Evolutionary conservation across 805 yeast species (phyloP).

Genomic region (Metschnikowia dekortorum): DNA sequence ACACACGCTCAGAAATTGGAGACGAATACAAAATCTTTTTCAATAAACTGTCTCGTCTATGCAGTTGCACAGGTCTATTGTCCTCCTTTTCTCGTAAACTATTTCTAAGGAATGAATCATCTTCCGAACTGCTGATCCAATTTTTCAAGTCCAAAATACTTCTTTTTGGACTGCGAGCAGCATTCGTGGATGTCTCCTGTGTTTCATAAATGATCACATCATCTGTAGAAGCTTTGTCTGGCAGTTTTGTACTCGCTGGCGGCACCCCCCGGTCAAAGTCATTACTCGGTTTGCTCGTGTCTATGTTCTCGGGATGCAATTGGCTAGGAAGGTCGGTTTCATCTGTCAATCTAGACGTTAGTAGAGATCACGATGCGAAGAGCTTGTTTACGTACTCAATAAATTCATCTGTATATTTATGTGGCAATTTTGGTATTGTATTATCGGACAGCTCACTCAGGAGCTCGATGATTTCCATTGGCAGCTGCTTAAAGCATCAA

Average conservation of each 20-base stretch:
- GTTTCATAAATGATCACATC: not conserved
- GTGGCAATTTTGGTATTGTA: not conserved
- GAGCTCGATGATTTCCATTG: slow-evolving; percentile 15
- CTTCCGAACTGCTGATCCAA: slow-evolving; percentile 19
- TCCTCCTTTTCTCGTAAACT: not conserved
- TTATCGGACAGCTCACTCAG: slow-evolving; percentile 12
- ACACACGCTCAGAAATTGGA: slow-evolving; percentile 5
- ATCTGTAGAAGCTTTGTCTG: not conserved
- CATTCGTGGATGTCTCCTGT: not conserved
- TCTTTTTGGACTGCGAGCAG: not conserved
- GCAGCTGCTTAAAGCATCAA: not conserved
- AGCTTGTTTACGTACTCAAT: slow-evolving; percentile 10
- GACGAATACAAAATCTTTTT: slow-evolving; percentile 8
- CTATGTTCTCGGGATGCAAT: not conserved
- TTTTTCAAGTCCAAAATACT: slow-evolving; percentile 13
- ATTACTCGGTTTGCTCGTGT: not conserved
- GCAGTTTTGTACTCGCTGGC: not conserved
- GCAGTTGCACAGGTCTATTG: not conserved
- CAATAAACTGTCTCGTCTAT: not conserved
- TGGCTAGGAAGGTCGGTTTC: slow-evolving; percentile 1
- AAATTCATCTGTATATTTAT: not conserved
- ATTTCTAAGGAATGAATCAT: slow-evolving; percentile 9
- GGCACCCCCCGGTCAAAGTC: not conserved
- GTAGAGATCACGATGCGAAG: not conserved
- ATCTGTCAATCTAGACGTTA: slow-evolving; percentile 6